Evolutionary conservation across 352 stramenopile genomes (phyloP).

Genomic region (Phytophthora ramorum): DNA sequence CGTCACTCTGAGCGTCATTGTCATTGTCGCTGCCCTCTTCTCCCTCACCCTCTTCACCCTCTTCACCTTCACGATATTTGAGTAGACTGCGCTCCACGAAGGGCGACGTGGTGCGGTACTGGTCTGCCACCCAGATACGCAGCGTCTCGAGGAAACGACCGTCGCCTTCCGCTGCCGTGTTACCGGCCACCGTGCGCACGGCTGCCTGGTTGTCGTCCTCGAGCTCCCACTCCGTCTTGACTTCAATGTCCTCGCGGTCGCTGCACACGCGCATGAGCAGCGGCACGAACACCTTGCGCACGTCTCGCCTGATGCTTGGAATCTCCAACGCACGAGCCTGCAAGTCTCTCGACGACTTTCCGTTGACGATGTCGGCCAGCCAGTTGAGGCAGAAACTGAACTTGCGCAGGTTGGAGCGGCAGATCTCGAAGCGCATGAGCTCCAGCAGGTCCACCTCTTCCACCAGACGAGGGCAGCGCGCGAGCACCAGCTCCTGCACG

Average conservation of each 20-base stretch:
- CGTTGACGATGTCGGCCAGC: slow-evolving; percentile 84
- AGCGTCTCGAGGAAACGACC: slow-evolving; percentile 80
- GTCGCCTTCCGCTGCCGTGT: slow-evolving; percentile 63
- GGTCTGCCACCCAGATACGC: slow-evolving; percentile 86
- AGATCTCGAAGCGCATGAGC: slow-evolving; percentile 89
- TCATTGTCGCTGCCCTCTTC: slow-evolving; percentile 26
- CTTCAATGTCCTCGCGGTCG: slow-evolving; percentile 82
- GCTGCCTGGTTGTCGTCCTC: slow-evolving; percentile 76
- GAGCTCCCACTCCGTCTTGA: slow-evolving; percentile 88
- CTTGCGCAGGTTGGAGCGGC: slow-evolving; percentile 85
- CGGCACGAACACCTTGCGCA: slow-evolving; percentile 84
- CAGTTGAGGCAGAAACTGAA: slow-evolving; percentile 88
- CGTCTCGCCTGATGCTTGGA: slow-evolving; percentile 75
- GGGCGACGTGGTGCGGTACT: slow-evolving; percentile 86
- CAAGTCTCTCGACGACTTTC: slow-evolving; percentile 75
- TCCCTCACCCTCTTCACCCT: slow-evolving; percentile 55
- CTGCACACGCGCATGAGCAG: slow-evolving; percentile 81
- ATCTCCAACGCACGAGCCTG: slow-evolving; percentile 83
- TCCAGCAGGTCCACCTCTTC: slow-evolving; percentile 79
- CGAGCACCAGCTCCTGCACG: slow-evolving; percentile 79
- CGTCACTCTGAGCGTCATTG: slow-evolving; percentile 18
- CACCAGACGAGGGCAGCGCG: slow-evolving; percentile 62
- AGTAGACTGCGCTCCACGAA: slow-evolving; percentile 87
- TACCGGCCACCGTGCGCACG: slow-evolving; percentile 67
- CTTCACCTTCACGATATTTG: slow-evolving; percentile 78